Evolutionary conservation across 2,329 filamentous ascomycete genomes (phyloP), one percentile per base, ranked within the genome.

Genomic region (Trichoderma citrinoviride): DNA sequence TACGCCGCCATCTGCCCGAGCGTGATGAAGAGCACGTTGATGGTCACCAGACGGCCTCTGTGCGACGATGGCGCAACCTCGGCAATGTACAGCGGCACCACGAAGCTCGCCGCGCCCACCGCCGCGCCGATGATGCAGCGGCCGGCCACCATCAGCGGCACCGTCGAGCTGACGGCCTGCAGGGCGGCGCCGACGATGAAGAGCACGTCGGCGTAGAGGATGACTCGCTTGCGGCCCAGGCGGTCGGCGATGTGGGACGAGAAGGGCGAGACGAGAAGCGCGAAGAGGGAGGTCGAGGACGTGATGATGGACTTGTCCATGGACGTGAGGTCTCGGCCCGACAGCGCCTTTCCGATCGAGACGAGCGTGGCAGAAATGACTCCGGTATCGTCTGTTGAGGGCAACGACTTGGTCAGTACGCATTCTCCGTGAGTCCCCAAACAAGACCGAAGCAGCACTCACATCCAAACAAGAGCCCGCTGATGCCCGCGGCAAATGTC

Each of bases 1-100:
- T 97, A 97, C 2, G 94, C 93, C 21, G 96, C 85, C 2, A 97
- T 91, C 77, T 97, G 93, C 0, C 94, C 94, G 12, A 91, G 81
- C 0, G 93, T 97, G 64, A 97, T 89, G 70, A 96, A 93, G 23
- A 97, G 79, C 27, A 90, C 87, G 66, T 92, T 89, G 64, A 95
- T 85, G 1, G 92, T 96, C 4, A 97, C 90, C 46, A 98, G 80
- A 46, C 90, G 81, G 15, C 94, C 94, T 62, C 94, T 82, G 67
- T 90, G 86, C 23, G 86, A 82, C 1, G 91, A 86, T 0, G 94
- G 93, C 3, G 91, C 88, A 14, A 97, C 80, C 76, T 98, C 94
- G 8, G 90, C 89, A 66, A 97, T 94, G 77, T 96, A 96, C 70
- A 97, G 77, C 52, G 93, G 93, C 33, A 92, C 89, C 4, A 96